Conservation (phyloP, 2,329 filamentous ascomycete species). For the Endothia cerciana region DNA sequence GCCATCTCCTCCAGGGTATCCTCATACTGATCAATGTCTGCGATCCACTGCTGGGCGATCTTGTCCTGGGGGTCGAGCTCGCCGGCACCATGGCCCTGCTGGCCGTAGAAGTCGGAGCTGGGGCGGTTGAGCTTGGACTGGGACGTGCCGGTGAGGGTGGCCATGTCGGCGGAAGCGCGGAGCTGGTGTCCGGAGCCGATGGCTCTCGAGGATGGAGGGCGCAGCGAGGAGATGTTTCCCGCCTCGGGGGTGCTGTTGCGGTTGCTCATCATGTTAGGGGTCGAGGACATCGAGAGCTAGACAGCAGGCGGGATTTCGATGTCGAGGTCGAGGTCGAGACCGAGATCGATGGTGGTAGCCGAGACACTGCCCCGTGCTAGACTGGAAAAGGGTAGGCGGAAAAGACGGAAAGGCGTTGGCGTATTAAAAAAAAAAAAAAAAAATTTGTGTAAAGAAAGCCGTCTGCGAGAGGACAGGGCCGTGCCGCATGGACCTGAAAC, state of each 20-base stretch:
- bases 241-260: slow-evolving; percentile 97
- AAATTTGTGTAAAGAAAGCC: slow-evolving; percentile 28
- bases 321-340: slow-evolving; percentile 21
- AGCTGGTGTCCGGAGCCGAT: slow-evolving; percentile 82
- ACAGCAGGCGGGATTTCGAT: slow-evolving; percentile 13
- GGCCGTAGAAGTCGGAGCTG: slow-evolving; percentile 92
- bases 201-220: slow-evolving; percentile 78
- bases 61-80: slow-evolving; percentile 88
- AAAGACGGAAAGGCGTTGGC: slow-evolving; percentile 31
- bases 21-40: slow-evolving; percentile 98
- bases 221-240: slow-evolving; percentile 77
- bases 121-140: slow-evolving; percentile 80
- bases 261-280: slow-evolving; percentile 74
- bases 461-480: slow-evolving; percentile 30
- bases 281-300: slow-evolving; percentile 56
- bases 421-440: slow-evolving; percentile 24
- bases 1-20: slow-evolving; percentile 99
- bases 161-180: slow-evolving; percentile 95
- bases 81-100: slow-evolving; percentile 66
- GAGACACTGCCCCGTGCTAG: slow-evolving; percentile 27
- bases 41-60: slow-evolving; percentile 97
- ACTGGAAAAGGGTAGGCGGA: slow-evolving; percentile 24
- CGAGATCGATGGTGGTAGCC: slow-evolving; percentile 25
- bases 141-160: slow-evolving; percentile 71
- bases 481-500: slow-evolving; percentile 42